Conservation (phyloP, 768 basidiomycete species). For the Collybia sp. region DNA sequence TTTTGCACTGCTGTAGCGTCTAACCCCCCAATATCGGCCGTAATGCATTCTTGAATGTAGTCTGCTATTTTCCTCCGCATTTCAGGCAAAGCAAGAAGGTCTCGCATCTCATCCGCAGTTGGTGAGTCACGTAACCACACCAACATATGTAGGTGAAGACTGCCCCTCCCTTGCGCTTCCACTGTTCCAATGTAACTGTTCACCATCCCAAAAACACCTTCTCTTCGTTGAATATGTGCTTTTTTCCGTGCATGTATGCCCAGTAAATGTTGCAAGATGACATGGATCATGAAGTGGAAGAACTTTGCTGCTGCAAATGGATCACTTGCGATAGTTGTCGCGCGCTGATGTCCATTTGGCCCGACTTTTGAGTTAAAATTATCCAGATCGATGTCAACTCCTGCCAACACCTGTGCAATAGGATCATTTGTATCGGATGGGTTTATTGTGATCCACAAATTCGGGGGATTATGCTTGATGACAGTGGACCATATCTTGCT, state of each 20-base stretch:
- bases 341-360: conserved; percentile 13
- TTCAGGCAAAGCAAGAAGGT: conserved; percentile 10
- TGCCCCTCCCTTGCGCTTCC: conserved; percentile 36
- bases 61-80: conserved; percentile 20
- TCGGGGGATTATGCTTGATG: conserved; percentile 21
- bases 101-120: conserved; percentile 10
- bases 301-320: conserved; percentile 38
- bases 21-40: conserved; percentile 21
- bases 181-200: conserved; percentile 30
- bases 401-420: conserved; percentile 37
- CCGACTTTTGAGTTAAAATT: conserved; percentile 19
- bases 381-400: conserved; percentile 38
- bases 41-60: conserved; percentile 26
- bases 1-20: conserved; percentile 5
- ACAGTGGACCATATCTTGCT: conserved; percentile 32
- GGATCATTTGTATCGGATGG: conserved; percentile 36
- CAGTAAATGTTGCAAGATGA: conserved; percentile 26
- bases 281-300: conserved; percentile 28
- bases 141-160: conserved; percentile 34
- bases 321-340: conserved; percentile 26
- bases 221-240: conserved; percentile 2
- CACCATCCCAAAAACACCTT: conserved; percentile 28
- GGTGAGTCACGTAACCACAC: conserved; percentile 30
- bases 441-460: conserved; percentile 41
- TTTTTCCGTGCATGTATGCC: conserved; percentile 17